Evolutionary conservation across 495 filamentous ascomycete genomes (phyloP).

Genomic region (Neurospora sp.): DNA sequence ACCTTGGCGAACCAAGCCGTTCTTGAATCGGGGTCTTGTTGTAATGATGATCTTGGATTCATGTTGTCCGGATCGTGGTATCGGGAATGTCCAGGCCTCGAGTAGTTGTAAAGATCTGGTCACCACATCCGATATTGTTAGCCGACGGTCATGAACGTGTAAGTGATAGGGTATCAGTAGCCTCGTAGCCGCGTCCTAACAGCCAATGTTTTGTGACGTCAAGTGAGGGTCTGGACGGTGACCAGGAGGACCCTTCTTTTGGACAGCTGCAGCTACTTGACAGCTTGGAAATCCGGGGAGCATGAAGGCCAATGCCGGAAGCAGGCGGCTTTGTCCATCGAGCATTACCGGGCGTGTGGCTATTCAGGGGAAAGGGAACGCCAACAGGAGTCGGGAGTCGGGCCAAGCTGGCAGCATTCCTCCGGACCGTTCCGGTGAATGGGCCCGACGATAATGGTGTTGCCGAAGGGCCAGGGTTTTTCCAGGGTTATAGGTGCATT

Average conservation of each 20-base stretch:
- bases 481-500: neutral
- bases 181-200: neutral
- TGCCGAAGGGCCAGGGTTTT: neutral
- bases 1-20: neutral
- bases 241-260: neutral
- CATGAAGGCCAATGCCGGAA: neutral
- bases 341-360: neutral
- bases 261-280: neutral
- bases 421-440: neutral
- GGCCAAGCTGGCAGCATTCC: neutral
- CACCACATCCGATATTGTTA: neutral
- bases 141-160: neutral
- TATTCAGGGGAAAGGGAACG: neutral
- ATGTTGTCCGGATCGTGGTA: neutral
- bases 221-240: neutral
- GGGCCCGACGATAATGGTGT: neutral
- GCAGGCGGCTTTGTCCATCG: neutral
- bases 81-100: neutral
- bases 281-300: neutral
- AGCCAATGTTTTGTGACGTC: neutral
- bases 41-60: neutral
- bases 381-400: neutral
- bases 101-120: neutral
- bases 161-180: neutral
- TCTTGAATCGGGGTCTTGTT: neutral